Conservation (phyloP, 73 alveolate genomes). For the Tetrahymena malaccensis region DNA sequence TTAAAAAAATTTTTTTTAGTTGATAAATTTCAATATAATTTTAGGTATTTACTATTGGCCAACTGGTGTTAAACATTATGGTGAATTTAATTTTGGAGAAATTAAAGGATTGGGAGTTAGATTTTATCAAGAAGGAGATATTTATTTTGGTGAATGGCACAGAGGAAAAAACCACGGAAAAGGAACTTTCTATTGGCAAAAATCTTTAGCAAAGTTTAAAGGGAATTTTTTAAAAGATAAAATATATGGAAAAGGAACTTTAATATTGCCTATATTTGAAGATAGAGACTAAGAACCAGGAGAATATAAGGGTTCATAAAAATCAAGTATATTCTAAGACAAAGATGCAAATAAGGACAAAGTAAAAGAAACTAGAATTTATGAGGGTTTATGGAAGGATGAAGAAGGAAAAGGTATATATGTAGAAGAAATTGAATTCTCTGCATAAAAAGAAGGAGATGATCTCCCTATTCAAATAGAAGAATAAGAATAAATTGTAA, state of each 20-base stretch:
- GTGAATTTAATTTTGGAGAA: constrained; percentile 30
- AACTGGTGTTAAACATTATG: constrained; percentile 41
- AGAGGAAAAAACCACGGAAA: constrained; percentile 20
- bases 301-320: neutral
- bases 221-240: constrained; percentile 21
- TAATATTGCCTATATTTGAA: neutral
- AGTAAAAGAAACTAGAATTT: neutral
- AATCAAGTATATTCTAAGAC: neutral
- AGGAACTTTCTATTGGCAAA: constrained; percentile 9
- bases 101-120: constrained; percentile 24
- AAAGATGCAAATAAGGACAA: neutral
- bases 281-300: neutral
- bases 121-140: constrained; percentile 14
- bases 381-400: constrained; percentile 18
- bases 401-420: constrained; percentile 8
- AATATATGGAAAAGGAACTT: constrained; percentile 17
- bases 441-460: neutral
- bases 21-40: neutral
- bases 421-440: neutral
- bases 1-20: neutral
- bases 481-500: neutral
- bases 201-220: neutral
- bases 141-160: constrained; percentile 21
- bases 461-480: neutral
- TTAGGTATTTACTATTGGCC: neutral